Evolutionary conservation across 2,329 filamentous ascomycete genomes (phyloP), one percentile per base, ranked within the genome.

Genomic region (Penicillium sp.): DNA sequence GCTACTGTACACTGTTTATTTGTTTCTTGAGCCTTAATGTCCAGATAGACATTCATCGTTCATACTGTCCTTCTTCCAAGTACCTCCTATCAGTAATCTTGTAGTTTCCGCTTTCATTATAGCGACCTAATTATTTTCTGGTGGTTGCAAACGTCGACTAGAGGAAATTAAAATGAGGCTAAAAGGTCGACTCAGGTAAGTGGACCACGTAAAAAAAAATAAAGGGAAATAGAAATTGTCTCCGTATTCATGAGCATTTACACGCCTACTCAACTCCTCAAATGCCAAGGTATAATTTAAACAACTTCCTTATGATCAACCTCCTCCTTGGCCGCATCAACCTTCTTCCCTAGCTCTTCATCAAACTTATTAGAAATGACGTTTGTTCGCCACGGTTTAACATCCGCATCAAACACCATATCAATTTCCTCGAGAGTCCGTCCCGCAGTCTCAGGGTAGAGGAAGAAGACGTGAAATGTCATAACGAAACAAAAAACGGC

Each of bases 341-440:
- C 58, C 14, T 56, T 61, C 5, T 61, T 65, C 45, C 67, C 59
- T 23, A 69, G 42, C 47, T 72, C 60, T 45, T 70, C 66, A 0
- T 59, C 59, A 45, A 74, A 72, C 1, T 52, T 53, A 25, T 66
- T 62, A 4, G 62, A 51, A 1, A 74, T 58, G 31, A 66, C 44
- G 11, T 52, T 50, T 8, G 69, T 70, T 26, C 63, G 59, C 72
- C 72, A 75, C 5, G 72, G 62, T 60, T 69, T 72, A 11, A 73
- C 60, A 35, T 69, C 59, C 0, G 62, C 61, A 10, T 74, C 69
- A 67, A 92, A 92, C 58, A 92, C 85, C 14, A 86, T 81, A 62
- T 90, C 88, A 72, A 92, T 88, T 72, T 93, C 89, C 69, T 93
- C 90, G 0, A 93, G 83, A 0, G 88, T 87, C 69, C 85, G 88